phyloP scores from a whole-genome alignment of 192 early-diverging fungal genomes.

The Coemansia sp. region DNA sequence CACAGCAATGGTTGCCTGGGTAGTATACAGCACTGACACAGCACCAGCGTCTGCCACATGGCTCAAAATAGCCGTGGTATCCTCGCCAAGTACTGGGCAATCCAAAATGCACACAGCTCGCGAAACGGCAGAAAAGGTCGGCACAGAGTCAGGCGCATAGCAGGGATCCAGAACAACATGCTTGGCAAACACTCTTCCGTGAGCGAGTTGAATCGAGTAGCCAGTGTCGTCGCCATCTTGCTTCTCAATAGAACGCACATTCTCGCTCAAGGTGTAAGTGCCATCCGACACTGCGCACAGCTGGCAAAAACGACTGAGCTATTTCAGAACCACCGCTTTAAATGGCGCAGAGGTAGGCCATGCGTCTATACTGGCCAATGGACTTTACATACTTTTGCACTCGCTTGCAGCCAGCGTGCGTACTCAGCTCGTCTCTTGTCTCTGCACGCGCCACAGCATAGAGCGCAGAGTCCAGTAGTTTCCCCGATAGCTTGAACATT shows the following conservation, averaged over 20 bases:
- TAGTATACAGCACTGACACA: conserved; percentile 39
- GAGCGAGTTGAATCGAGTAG: conserved; percentile 17
- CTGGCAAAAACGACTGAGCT: conserved; percentile 86
- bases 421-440: conserved; percentile 27
- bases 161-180: conserved; percentile 55
- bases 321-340: conserved; percentile 91
- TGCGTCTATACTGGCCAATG: conserved; percentile 80
- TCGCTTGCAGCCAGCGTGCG: conserved; percentile 62
- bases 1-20: conserved; percentile 22
- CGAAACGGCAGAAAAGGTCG: conserved; percentile 26
- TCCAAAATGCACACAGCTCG: conserved; percentile 54
- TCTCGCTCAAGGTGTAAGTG: conserved; percentile 74
- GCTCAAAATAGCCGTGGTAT: conserved; percentile 19
- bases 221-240: conserved; percentile 26
- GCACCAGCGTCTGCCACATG: conserved; percentile 1
- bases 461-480: conserved; percentile 59
- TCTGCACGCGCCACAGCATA: conserved; percentile 60
- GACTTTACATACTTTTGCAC: conserved; percentile 69
- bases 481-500: conserved; percentile 62
- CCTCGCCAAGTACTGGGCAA: conserved; percentile 35
- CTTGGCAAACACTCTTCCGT: conserved; percentile 36
- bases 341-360: conserved; percentile 75
- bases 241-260: conserved; percentile 28
- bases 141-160: conserved; percentile 51
- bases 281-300: conserved; percentile 88